These are phyloP conservation scores for Coniochaeta prunicola DNA, from an alignment of 2,329 filamentous ascomycete genomes.

Conservation along the genomic window DNA sequence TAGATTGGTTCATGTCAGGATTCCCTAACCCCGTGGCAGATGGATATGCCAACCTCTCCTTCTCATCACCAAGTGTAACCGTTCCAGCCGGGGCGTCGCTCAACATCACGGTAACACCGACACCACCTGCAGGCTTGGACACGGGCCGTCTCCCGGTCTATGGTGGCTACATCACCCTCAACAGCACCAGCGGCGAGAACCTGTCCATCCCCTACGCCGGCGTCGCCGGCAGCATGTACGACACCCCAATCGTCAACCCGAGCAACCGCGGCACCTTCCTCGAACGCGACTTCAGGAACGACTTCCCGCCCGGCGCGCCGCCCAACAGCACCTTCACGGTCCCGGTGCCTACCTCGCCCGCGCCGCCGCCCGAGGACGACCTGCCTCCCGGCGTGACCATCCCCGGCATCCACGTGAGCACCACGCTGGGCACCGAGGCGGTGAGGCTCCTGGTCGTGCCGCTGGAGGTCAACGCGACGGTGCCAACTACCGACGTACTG, in stretches of 20 bases:
- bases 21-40: conserved; percentile 13
- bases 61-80: conserved; percentile 14
- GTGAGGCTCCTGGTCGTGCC: not conserved
- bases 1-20: conserved; percentile 5
- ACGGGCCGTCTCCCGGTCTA: conserved; percentile 28
- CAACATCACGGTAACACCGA: conserved; percentile 18
- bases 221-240: conserved; percentile 20
- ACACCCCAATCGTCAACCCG: conserved; percentile 6
- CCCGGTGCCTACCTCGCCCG: not conserved
- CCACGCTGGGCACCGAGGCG: not conserved
- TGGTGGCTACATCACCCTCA: conserved; percentile 33
- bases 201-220: conserved; percentile 33
- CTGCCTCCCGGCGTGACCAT: not conserved
- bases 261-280: conserved; percentile 9
- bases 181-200: conserved; percentile 25
- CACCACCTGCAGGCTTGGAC: conserved; percentile 19
- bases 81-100: conserved; percentile 16
- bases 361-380: not conserved
- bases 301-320: not conserved
- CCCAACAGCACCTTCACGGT: conserved; percentile 2
- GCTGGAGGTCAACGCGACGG: not conserved
- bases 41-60: conserved; percentile 7
- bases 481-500: not conserved
- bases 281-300: conserved; percentile 3
- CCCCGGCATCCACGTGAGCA: not conserved